A percentile compares a stretch with the other conserved stretches of the same genome.
phyloP scores from a whole-genome alignment of 805 yeast species.

The Metschnikowia borealis region DNA sequence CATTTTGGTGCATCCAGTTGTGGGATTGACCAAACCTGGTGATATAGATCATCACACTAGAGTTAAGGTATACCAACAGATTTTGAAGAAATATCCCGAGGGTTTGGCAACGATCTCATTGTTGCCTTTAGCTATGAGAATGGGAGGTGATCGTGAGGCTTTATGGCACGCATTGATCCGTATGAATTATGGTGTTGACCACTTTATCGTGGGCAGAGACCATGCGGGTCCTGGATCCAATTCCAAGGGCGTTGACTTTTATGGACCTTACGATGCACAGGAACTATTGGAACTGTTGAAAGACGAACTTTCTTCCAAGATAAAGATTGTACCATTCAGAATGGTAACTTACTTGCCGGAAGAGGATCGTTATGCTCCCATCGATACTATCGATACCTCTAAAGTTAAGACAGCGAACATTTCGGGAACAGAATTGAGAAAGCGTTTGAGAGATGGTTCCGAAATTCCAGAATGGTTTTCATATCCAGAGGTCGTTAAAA shows the following conservation, averaged over 20 bases:
- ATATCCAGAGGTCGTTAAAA: conserved; percentile 91
- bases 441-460: conserved; percentile 78
- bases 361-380: conserved; percentile 91
- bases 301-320: conserved; percentile 62
- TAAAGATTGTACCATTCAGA: conserved; percentile 92
- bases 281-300: conserved; percentile 72
- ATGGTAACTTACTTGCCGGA: conserved; percentile 96
- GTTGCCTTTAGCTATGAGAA: conserved; percentile 95
- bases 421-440: conserved; percentile 92
- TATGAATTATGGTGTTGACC: conserved; percentile 94
- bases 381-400: conserved; percentile 79
- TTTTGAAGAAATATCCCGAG: conserved; percentile 87
- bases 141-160: conserved; percentile 99
- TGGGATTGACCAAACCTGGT: conserved; percentile 95
- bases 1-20: conserved; percentile 92
- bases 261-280: conserved; percentile 97
- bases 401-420: conserved; percentile 77
- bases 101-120: conserved; percentile 89
- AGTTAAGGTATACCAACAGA: conserved; percentile 90
- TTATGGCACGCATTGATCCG: conserved; percentile 97
- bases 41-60: conserved; percentile 97
- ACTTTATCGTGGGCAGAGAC: conserved; percentile 96
- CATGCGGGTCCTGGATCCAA: conserved; percentile 94
- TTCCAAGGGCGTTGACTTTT: conserved; percentile 89
- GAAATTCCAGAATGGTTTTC: conserved; percentile 97